Base-by-base conservation (phyloP, 257 asterid genomes). In the Rhazya stricta region DNA sequence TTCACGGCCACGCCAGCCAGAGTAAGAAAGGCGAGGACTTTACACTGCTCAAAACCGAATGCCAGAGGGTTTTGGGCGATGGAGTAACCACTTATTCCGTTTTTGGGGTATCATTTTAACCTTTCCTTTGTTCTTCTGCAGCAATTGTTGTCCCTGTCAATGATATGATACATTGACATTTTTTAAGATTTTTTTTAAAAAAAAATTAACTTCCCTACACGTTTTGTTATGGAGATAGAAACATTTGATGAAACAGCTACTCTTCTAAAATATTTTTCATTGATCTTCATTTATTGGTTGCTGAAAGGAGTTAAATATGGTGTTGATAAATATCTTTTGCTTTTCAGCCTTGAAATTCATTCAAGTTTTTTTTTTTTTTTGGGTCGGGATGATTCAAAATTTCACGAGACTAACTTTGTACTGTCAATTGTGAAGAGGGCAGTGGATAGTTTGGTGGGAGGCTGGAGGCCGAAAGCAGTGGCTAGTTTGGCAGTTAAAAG, bases 11-110 rank as follows among this genome's bases (percentile, higher is more conserved):
- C 78, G 97, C 96, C 50, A 85, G 85, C 57, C 97, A 94, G 86
- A 91, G 95, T 89, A 94, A 92, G 91, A 94, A 94, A 82, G 98
- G 98, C 15, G 98, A 94, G 83, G 98, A 94, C 79, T 88, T 90
- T 76, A 94, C 96, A 16, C 77, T 94, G 69, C 73, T 94, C 72
- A 94, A 91, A 91, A 87, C 98, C 0, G 97, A 92, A 81, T 90
- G 98, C 69, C 90, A 94, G 71, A 79, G 97, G 73, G 90, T 79
- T 46, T 81, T 91, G 80, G 97, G 95, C 34, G 98, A 94, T 88
- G 97, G 96, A 78, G 89, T 94, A 80, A 86, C 96, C 79, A 92
- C 96, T 16, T 94, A 76, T 82, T 91, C 96, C 11, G 98, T 91
- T 80, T 94, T 90, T 9, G 97, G 89, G 96, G 97, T 91, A 90